Evolutionary conservation across 495 filamentous ascomycete genomes (phyloP), one percentile per base, ranked within the genome.

Genomic region (Penicillium silybi): DNA sequence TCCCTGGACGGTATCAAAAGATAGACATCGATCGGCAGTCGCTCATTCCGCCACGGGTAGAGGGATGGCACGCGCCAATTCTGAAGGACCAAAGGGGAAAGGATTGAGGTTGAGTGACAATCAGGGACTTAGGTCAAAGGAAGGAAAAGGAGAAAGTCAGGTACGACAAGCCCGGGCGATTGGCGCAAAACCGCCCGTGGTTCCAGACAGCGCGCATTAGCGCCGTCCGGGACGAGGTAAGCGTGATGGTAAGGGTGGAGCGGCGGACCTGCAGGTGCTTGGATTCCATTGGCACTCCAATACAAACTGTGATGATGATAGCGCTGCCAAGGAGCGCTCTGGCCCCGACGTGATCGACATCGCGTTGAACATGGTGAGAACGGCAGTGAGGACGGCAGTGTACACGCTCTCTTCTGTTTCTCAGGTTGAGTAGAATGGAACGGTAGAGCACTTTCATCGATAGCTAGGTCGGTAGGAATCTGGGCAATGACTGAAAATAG

Each of bases 1-100:
- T 57, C 45, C 53, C 50, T 46, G 44, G 48, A 13, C 29, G 43
- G 43, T 53, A 63, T 62, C 56, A 63, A 56, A 61, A 61, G 61
- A 61, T 56, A 63, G 57, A 60, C 54, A 61, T 59, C 44, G 61
- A 66, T 66, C 60, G 60, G 61, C 63, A 44, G 59, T 43, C 54
- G 23, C 22, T 59, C 53, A 63, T 61, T 46, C 54, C 57, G 62
- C 44, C 63, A 64, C 60, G 57, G 60, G 47, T 53, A 48, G 27
- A 25, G 43, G 50, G 51, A 53, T 52, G 55, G 56, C 48, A 48
- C 39, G 47, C 50, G 59, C 56, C 59, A 59, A 54, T 44, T 16
- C 41, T 27, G 48, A 46, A 41, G 25, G 46, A 57, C 59, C 22
- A 60, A 59, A 60, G 48, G 42, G 62, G 56, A 56, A 63, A 60